Base-by-base conservation (phyloP, 305 asterid genomes). In the Lippia alba region DNA sequence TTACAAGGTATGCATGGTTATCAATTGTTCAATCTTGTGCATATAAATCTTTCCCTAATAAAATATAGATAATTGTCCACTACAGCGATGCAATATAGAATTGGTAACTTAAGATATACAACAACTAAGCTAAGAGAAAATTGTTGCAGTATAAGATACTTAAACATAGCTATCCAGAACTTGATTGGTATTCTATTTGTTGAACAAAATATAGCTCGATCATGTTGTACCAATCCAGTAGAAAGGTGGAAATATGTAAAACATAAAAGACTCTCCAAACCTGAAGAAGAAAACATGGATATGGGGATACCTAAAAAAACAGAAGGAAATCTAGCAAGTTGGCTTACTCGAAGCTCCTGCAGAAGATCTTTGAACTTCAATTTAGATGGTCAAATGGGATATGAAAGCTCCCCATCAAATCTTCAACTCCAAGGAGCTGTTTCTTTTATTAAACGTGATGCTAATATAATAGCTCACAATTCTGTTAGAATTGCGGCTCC, bases 1-100 rank as follows among this genome's bases (percentile, higher is more conserved):
- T 96, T 95, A 71, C 99, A 92, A 89, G 99, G 99, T 92, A 87
- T 66, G 15, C 64, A 49, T 64, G 66, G 18, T 53, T 46, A 44
- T 68, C 45, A 45, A 48, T 66, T 72, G 49, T 50, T 39, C 18
- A 8, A 56, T 58, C 56, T 54, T 65, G 20, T 61, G 75, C 56
- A 16, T 48, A 20, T 36, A 39, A 65, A 65, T 50, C 41, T 49
- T 55, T 40, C 55, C 15, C 64, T 41, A 46, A 48, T 16, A 46
- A 64, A 33, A 68, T n/a, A 11, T 19, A 57, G 56, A 65, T 57
- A 48, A 18, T 57, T 46, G 55, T 20, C 45, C 50, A 61, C 45
- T 9, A 68, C 56, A 56, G 17, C 12, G 8, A 62, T 72, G n/a
- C n/a, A 55, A 55, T 33, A 62, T 24, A 61, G 12, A 39, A 72